Evolutionary conservation across 2,329 filamentous ascomycete species (phyloP).

Genomic region (Hypoxylon sp.): DNA sequence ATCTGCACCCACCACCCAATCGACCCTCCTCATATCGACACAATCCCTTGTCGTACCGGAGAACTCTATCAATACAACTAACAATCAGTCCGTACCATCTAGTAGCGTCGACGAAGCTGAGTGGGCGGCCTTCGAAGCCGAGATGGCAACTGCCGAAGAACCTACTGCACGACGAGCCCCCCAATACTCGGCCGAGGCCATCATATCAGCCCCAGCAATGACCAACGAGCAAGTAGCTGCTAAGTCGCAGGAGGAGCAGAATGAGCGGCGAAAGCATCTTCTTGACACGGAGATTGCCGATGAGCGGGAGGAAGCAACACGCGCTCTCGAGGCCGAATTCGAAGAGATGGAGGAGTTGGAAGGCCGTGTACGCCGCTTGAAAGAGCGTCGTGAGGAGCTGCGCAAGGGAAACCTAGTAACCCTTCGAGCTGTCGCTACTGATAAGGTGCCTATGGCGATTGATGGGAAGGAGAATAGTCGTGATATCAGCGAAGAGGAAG

Average conservation of each 20-base stretch:
- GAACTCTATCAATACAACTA: conserved; percentile 20
- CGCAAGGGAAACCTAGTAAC: conserved; percentile 55
- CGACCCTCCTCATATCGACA: conserved; percentile 43
- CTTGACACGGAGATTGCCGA: conserved; percentile 69
- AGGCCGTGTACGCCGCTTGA: conserved; percentile 74
- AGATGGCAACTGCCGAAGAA: conserved; percentile 68
- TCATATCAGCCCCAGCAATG: conserved; percentile 77
- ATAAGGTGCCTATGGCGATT: conserved; percentile 38
- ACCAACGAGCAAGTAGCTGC: conserved; percentile 71
- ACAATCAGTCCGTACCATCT: conserved; percentile 28
- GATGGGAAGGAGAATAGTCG: conserved; percentile 51
- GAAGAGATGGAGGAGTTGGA: conserved; percentile 87
- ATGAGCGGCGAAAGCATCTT: conserved; percentile 63
- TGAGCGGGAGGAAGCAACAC: conserved; percentile 80
- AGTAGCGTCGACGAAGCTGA: conserved; percentile 75
- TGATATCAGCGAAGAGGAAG: conserved; percentile 53
- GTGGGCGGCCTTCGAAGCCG: conserved; percentile 88
- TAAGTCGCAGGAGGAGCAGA: conserved; percentile 63
- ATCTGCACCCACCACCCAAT: conserved; percentile 18
- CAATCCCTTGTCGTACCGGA: conserved; percentile 36
- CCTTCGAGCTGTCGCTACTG: conserved; percentile 29
- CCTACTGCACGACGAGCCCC: conserved; percentile 32
- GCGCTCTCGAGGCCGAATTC: conserved; percentile 80
- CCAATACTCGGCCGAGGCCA: conserved; percentile 60
- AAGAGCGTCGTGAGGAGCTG: conserved; percentile 77